These are phyloP conservation scores for Pseudotsuga menziesii DNA, from an alignment of 75 land plant genomes.

Conservation along the genomic window DNA sequence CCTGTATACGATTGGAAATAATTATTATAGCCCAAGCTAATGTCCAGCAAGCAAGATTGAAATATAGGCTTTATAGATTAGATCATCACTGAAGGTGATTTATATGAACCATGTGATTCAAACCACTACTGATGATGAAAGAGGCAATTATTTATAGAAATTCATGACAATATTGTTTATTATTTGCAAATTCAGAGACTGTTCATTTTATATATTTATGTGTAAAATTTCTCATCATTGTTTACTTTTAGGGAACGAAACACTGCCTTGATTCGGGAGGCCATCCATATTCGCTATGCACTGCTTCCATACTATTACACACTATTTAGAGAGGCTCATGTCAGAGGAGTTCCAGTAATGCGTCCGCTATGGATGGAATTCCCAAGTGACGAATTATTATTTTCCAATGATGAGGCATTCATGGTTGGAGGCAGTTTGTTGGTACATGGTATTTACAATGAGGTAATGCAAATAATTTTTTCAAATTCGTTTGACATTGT, in stretches of 20 bases:
- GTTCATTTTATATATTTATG: too few relatives aligned
- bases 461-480: constrained; percentile 36
- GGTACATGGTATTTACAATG: constrained; percentile 89
- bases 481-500: too few relatives aligned
- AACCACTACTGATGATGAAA: too few relatives aligned
- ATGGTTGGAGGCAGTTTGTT: constrained; percentile 81
- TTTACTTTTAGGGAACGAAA: constrained; percentile 69
- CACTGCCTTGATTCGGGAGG: constrained; percentile 78
- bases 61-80: not conserved
- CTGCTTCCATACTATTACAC: constrained; percentile 92
- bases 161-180: not conserved
- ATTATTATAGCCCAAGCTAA: not conserved
- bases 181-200: too few relatives aligned
- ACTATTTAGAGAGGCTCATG: constrained; percentile 80
- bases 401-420: constrained; percentile 80
- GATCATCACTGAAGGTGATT: not conserved
- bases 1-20: not conserved
- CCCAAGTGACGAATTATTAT: constrained; percentile 75
- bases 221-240: not conserved
- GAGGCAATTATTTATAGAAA: not conserved
- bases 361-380: constrained; percentile 99
- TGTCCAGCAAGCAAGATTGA: not conserved
- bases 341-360: constrained; percentile 81
- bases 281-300: constrained; percentile 71
- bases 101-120: not conserved